phyloP scores from a whole-genome alignment of 495 filamentous ascomycete species.

The Neohortaea acidophila region DNA sequence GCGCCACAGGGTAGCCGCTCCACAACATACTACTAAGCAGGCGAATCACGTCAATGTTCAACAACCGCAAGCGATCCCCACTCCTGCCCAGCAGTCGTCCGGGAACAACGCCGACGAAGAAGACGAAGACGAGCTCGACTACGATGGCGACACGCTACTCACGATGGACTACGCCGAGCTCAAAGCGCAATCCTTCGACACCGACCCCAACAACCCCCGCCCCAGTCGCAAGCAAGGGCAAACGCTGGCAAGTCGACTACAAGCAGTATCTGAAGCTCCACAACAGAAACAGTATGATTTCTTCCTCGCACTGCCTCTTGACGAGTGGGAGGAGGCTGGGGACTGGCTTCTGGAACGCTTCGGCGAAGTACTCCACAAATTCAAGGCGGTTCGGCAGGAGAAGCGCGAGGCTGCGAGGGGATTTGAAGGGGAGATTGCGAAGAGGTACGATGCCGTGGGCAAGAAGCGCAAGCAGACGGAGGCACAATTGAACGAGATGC shows the following conservation, averaged over 20 bases:
- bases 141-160: conserved; percentile 4
- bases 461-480: conserved; percentile 40
- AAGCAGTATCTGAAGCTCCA: conserved; percentile 21
- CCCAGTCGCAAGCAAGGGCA: conserved; percentile 19
- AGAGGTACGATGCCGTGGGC: conserved; percentile 37
- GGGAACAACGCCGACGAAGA: not conserved
- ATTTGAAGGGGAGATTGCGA: conserved; percentile 55
- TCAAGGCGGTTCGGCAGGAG: conserved; percentile 46
- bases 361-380: conserved; percentile 41
- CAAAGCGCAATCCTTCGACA: conserved; percentile 39
- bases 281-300: conserved; percentile 41
- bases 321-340: conserved; percentile 70
- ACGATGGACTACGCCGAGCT: conserved; percentile 33
- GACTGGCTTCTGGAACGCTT: conserved; percentile 67
- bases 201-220: conserved; percentile 27
- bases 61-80: too few relatives aligned
- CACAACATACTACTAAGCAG: too few relatives aligned
- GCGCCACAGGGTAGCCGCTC: too few relatives aligned
- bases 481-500: conserved; percentile 41
- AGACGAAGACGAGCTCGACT: conserved; percentile 10
- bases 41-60: not conserved
- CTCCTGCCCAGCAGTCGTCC: not conserved
- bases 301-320: conserved; percentile 46
- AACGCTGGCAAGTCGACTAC: not conserved
- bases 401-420: conserved; percentile 47